Evolutionary conservation across 441 rosid genomes (phyloP).

Genomic region (Gossypium aridum): DNA sequence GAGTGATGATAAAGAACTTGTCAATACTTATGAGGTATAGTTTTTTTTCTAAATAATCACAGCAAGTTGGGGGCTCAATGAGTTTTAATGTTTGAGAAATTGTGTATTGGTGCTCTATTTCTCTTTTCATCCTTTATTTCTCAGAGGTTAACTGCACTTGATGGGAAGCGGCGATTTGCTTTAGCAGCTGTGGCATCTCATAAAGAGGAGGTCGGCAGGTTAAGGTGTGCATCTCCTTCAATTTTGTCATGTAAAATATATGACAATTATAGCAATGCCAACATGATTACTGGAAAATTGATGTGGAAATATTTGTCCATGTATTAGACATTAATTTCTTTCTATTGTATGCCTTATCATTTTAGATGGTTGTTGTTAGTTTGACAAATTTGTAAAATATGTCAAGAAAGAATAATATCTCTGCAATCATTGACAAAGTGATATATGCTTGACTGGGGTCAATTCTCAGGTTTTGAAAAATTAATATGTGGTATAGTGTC

Average conservation of each 20-base stretch:
- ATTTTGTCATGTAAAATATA: not conserved
- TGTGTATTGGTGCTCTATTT: not conserved
- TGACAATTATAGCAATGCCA: not conserved
- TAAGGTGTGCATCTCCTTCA: conserved; percentile 58
- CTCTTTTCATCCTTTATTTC: conserved; percentile 14
- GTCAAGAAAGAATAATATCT: not conserved
- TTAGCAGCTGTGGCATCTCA: conserved; percentile 92
- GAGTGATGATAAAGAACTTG: conserved; percentile 91
- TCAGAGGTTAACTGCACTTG: conserved; percentile 95
- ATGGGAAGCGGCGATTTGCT: conserved; percentile 99
- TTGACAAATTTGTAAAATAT: not conserved
- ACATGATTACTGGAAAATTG: not conserved
- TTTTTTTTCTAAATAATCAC: conserved; percentile 8
- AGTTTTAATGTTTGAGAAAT: conserved; percentile 6
- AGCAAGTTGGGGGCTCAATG: conserved; percentile 6
- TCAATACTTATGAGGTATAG: conserved; percentile 87
- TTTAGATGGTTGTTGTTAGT: not conserved
- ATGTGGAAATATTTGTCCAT: not conserved
- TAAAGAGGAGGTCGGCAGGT: conserved; percentile 85
- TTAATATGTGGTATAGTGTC: not conserved
- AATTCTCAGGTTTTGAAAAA: not conserved
- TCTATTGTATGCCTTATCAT: not conserved
- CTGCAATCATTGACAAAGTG: not conserved
- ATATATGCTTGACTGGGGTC: not conserved
- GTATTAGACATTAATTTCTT: not conserved